These are phyloP conservation scores for Penicillium fimorum DNA, from an alignment of 495 filamentous ascomycete genomes.

Conservation along the genomic window DNA sequence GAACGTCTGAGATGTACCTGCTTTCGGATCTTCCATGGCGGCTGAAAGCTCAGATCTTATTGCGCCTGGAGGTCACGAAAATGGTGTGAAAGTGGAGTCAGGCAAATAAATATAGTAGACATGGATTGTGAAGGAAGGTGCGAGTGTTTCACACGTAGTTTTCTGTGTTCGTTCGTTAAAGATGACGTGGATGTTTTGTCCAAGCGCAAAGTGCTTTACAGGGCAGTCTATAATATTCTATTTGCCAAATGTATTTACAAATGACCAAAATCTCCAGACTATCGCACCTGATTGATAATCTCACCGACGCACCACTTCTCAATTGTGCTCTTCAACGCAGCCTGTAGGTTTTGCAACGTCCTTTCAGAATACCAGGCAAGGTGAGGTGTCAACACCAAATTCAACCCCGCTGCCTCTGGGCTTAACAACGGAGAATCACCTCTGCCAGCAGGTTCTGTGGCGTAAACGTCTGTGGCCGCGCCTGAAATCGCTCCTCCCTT, in stretches of 20 bases:
- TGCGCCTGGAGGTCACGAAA: too few species aligned
- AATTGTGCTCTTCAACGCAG: conserved; percentile 26
- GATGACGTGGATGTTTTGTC: background rate
- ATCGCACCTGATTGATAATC: conserved; percentile 12
- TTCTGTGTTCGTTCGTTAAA: background rate
- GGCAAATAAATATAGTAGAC: too few species aligned
- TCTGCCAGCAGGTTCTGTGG: conserved; percentile 47
- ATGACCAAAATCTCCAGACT: background rate
- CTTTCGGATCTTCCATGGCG: too few species aligned
- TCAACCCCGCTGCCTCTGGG: conserved; percentile 25
- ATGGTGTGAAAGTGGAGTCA: too few species aligned
- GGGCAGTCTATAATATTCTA: background rate
- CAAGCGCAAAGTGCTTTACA: background rate
- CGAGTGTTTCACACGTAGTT: too few species aligned
- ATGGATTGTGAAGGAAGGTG: too few species aligned
- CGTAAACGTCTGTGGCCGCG: conserved; percentile 55
- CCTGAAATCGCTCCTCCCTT: conserved; percentile 45
- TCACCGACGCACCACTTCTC: conserved; percentile 19
- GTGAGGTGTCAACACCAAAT: conserved; percentile 39
- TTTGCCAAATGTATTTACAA: background rate
- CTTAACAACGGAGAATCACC: conserved; percentile 22
- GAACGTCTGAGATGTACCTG: too few species aligned
- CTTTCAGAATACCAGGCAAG: conserved; percentile 41
- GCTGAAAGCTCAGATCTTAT: too few species aligned
- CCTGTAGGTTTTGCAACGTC: conserved; percentile 37